Percentiles rank a stretch among this genome's conserved stretches.
These are phyloP conservation scores for Aquilaria agallochum DNA, from an alignment of 441 rosid species.

Conservation along the genomic window DNA sequence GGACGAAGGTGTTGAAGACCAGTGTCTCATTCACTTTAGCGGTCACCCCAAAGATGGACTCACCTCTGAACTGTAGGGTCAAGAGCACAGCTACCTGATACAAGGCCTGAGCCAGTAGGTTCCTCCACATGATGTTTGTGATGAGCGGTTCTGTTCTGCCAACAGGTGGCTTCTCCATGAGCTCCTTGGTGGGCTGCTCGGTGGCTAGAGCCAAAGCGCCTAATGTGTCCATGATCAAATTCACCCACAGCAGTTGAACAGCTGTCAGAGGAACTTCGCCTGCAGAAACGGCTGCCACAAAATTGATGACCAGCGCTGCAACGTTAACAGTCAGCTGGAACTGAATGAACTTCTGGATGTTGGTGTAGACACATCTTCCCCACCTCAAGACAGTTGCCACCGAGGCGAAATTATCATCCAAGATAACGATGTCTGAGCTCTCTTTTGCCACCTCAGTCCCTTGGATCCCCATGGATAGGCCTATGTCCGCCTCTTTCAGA, in stretches of 20 bases:
- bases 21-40: constrained; percentile 40
- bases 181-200: constrained; percentile 39
- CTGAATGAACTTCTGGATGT: constrained; percentile 57
- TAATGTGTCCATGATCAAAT: constrained; percentile 57
- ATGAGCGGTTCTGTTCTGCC: constrained; percentile 38
- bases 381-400: constrained; percentile 47
- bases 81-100: constrained; percentile 40
- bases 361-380: constrained; percentile 58
- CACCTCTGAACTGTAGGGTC: constrained; percentile 42
- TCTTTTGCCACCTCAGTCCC: constrained; percentile 62
- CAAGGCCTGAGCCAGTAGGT: constrained; percentile 36
- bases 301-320: constrained; percentile 43
- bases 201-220: constrained; percentile 66
- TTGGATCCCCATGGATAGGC: constrained; percentile 63
- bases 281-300: constrained; percentile 49
- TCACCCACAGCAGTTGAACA: constrained; percentile 52
- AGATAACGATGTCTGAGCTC: constrained; percentile 56
- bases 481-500: constrained; percentile 54
- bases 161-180: constrained; percentile 47
- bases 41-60: constrained; percentile 27
- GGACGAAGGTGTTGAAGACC: constrained; percentile 50
- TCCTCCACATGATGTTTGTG: constrained; percentile 54
- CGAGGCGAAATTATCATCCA: constrained; percentile 48
- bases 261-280: constrained; percentile 50
- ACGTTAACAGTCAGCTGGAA: constrained; percentile 56